Evolutionary conservation across 371 early-diverging fungal genomes (phyloP), one percentile per base, ranked within the genome.

Genomic region (Mucor sp.): DNA sequence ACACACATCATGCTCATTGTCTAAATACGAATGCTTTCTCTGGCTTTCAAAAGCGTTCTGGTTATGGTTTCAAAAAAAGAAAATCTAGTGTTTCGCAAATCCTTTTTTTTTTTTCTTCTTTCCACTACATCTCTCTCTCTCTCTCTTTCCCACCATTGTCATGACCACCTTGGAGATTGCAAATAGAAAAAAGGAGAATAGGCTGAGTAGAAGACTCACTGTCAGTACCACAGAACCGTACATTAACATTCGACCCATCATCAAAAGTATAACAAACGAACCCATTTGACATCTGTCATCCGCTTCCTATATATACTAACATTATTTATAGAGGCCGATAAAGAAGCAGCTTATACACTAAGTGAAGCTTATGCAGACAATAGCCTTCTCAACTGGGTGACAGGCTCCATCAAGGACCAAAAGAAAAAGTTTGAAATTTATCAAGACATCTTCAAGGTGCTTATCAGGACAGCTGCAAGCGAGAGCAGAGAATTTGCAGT

Each of bases 401-500:
- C 74, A 3, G 65, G 65, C 3, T 58, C 62, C 3, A 66, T 71
- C 23, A 65, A 68, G 44, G 62, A 71, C 17, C 23, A 66, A 8
- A 35, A 50, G 9, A 65, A 71, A 28, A 63, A 67, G 28, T 33
- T 62, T 19, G 60, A 23, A 0, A 60, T 60, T 0, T 71, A 68
- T 30, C 63, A 65, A 57, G 72, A 71, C 21, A 65, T 74, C 8
- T 76, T 76, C 21, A 71, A 71, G 48, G 59, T 37, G 19, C 57
- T 76, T 11, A 76, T 74, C 48, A 48, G 71, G 27, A 58, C 66
- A 32, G 69, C 71, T 0, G 66, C 68, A 3, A 62, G 64, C 17
- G 62, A 70, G n/a, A 76, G 71, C 60, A 50, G 71, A 50, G 77
- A 76, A 35, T 70, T 68, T 68, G 77, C 77, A 6, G 66, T 76